Conservation (phyloP, 345 rosid genomes). For the Dipteronia sinensis region DNA sequence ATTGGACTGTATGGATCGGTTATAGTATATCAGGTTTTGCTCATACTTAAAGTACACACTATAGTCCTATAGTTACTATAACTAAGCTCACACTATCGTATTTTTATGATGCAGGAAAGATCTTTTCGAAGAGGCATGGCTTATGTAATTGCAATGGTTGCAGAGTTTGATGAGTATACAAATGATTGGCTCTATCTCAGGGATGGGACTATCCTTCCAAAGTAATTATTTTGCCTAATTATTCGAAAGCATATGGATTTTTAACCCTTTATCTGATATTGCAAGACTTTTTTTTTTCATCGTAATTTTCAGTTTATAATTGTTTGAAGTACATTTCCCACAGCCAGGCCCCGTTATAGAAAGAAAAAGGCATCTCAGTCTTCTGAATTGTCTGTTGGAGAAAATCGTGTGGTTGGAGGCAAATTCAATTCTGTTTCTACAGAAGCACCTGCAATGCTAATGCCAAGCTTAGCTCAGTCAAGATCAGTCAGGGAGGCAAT, state of each 20-base stretch:
- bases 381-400: constrained; percentile 53
- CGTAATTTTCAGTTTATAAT: constrained; percentile 23
- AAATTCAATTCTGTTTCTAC: constrained; percentile 35
- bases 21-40: constrained; percentile 69
- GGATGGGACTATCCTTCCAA: constrained; percentile 85
- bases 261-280: background rate
- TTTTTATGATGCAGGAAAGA: constrained; percentile 60
- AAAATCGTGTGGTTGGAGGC: constrained; percentile 33
- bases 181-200: constrained; percentile 84
- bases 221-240: constrained; percentile 42
- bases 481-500: constrained; percentile 76
- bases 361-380: constrained; percentile 48
- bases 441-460: constrained; percentile 70
- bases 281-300: background rate
- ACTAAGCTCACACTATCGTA: background rate
- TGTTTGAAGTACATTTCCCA: constrained; percentile 17
- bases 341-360: constrained; percentile 75
- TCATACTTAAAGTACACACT: background rate
- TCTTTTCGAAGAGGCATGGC: constrained; percentile 74
- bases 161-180: constrained; percentile 87
- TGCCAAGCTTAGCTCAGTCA: constrained; percentile 72
- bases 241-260: background rate
- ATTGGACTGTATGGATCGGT: constrained; percentile 74
- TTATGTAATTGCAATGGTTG: constrained; percentile 86
- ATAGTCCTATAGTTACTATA: background rate